Conservation (phyloP, 2,329 filamentous ascomycete species). For the Colletotrichum zoysiae region DNA sequence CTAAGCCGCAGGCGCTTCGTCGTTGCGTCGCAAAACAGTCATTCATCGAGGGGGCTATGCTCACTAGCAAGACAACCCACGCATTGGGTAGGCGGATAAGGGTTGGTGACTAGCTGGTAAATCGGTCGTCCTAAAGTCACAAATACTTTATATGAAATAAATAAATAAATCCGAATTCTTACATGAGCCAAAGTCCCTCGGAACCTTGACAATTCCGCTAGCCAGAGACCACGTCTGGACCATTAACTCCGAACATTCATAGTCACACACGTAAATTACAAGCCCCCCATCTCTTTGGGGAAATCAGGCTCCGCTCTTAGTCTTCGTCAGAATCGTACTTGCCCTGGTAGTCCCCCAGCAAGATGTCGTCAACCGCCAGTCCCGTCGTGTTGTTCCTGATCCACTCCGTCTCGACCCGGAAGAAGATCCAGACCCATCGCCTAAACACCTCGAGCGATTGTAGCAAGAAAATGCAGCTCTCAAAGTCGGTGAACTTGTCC, state of each 20-base stretch:
- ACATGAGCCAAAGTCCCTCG: not conserved
- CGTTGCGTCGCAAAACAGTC: conserved; percentile 50
- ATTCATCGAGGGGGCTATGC: conserved; percentile 58
- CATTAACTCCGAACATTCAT: conserved; percentile 30
- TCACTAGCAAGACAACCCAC: conserved; percentile 54
- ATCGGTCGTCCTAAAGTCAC: conserved; percentile 29
- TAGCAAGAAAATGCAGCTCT: conserved; percentile 89
- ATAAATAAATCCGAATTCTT: conserved; percentile 11
- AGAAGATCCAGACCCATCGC: conserved; percentile 97
- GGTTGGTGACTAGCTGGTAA: conserved; percentile 52
- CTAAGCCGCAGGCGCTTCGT: conserved; percentile 54
- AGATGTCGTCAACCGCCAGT: conserved; percentile 75
- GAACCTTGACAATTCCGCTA: conserved; percentile 1
- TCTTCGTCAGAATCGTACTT: conserved; percentile 59
- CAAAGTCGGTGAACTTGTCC: conserved; percentile 86
- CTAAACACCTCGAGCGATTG: conserved; percentile 88
- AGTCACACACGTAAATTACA: conserved; percentile 38
- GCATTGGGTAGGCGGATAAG: conserved; percentile 51
- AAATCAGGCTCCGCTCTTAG: conserved; percentile 14
- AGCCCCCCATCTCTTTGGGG: conserved; percentile 12
- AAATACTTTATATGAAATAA: not conserved
- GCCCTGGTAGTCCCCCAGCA: conserved; percentile 78
- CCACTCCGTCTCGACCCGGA: conserved; percentile 95
- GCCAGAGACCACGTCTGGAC: conserved; percentile 28
- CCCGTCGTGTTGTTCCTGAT: conserved; percentile 68